Percentiles rank a stretch among this genome's conserved stretches.
Evolutionary conservation across 345 rosid genomes (phyloP).

Genomic region (Euclidium syriacum): DNA sequence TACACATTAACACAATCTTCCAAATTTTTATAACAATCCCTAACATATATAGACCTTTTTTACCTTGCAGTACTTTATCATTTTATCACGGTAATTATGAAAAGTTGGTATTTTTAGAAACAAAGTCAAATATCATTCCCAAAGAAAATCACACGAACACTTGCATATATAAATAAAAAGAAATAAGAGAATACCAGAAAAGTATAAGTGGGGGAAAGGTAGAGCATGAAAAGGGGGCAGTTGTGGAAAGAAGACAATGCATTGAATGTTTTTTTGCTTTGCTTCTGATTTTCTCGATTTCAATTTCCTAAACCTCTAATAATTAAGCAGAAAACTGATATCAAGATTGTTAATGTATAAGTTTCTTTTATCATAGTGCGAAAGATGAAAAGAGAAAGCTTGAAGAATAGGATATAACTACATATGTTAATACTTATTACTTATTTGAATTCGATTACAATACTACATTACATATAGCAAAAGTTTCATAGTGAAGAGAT

Average conservation of each 20-base stretch:
- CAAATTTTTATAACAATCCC: neutral
- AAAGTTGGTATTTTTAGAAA: neutral
- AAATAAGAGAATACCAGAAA: neutral
- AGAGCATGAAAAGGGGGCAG: conserved; percentile 6
- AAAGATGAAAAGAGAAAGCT: no score
- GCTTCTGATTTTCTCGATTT: neutral
- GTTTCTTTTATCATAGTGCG: no score
- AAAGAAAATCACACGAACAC: neutral
- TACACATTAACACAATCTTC: no score
- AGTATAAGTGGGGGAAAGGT: conserved; percentile 13
- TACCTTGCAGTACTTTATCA: neutral
- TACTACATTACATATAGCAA: no score
- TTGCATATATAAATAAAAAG: neutral
- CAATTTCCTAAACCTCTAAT: neutral
- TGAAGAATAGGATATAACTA: no score
- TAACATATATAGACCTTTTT: neutral
- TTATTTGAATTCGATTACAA: no score
- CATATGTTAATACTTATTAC: no score
- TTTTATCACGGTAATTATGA: neutral
- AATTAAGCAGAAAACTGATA: neutral
- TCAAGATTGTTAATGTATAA: neutral
- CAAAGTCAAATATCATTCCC: neutral
- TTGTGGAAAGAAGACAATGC: conserved; percentile 8
- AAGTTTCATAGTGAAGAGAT: no score
- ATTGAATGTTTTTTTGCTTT: conserved; percentile 5